These are phyloP conservation scores for Solanum phureja DNA, from an alignment of 257 asterid species.

Conservation along the genomic window DNA sequence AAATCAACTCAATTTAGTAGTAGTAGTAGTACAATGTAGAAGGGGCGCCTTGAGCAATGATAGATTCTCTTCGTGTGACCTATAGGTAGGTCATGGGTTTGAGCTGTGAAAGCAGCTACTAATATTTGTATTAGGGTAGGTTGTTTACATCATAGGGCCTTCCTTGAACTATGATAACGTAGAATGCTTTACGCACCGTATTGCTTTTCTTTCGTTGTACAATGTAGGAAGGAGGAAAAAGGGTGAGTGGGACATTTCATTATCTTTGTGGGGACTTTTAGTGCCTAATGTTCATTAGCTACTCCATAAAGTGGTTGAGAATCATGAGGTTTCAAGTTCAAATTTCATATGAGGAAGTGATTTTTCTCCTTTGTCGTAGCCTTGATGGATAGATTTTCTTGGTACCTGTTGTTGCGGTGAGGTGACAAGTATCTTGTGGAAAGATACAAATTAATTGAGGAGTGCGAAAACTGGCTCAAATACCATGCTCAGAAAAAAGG, in stretches of 20 bases:
- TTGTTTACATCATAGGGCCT: background rate
- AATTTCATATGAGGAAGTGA: no score
- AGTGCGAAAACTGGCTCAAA: background rate
- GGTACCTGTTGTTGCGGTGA: no score
- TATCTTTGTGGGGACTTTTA: background rate
- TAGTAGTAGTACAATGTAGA: background rate
- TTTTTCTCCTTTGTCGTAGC: no score
- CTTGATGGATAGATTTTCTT: background rate
- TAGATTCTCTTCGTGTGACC: no score
- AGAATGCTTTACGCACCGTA: background rate
- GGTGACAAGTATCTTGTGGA: background rate
- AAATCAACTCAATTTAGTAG: background rate
- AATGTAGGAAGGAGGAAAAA: background rate
- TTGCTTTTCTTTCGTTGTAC: background rate
- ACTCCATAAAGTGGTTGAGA: background rate
- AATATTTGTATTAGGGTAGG: background rate
- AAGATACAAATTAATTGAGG: background rate
- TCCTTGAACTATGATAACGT: background rate
- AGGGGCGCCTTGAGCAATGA: no score
- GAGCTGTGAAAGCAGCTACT: rapidly evolving
- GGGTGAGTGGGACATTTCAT: background rate
- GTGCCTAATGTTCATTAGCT: background rate
- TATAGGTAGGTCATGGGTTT: background rate
- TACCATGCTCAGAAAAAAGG: background rate
- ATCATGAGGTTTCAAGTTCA: background rate